Evolutionary conservation across 2,329 filamentous ascomycete species (phyloP), one percentile per base, ranked within the genome.

Genomic region (Claviceps sp.): DNA sequence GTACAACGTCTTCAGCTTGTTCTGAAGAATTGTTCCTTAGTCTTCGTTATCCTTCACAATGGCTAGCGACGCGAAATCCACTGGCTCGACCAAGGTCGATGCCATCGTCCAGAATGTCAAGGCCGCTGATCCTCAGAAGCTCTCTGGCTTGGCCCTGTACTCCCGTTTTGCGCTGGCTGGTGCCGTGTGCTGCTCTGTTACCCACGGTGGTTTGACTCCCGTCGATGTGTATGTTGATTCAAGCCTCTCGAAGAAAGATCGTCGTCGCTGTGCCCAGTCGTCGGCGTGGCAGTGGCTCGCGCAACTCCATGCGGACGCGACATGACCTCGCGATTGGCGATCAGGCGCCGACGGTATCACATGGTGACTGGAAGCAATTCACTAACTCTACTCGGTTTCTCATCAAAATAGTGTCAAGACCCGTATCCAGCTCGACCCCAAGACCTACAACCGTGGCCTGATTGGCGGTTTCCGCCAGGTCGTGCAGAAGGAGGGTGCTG

Each of bases 141-240:
- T 71, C 56, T 67, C 66, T 58, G 75, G 74, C 60, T 4, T 89
- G 61, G 75, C 70, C 55, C 87, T 98, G 64, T 97, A 97, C 84
- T 87, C 88, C 65, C 83, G 89, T 74, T 96, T 96, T 77, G 91
- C 93, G 74, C 86, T 98, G 65, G 90, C 93, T 65, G 93, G 93
- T 75, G 93, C 93, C 64, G 77, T 97, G 78, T 96, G 93, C 84
- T 98, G 93, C 75, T 93, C 90, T 64, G 77, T 97, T 75, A 98
- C 93, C 68, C 93, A 98, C 82, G 93, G 91, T 73, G 86, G 80
- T 67, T 84, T 97, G 65, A 98, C 93, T 62, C 93, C 93, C 68
- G 89, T 98, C 73, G 93, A 98, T 87, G 93, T 98, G 91, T 97
- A 93, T 73, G 91, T 87, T 46, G n/a, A n/a, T 8, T 7, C 22